phyloP scores from a whole-genome alignment of 2,329 filamentous ascomycete genomes.

The Tolypocladium paradoxum region DNA sequence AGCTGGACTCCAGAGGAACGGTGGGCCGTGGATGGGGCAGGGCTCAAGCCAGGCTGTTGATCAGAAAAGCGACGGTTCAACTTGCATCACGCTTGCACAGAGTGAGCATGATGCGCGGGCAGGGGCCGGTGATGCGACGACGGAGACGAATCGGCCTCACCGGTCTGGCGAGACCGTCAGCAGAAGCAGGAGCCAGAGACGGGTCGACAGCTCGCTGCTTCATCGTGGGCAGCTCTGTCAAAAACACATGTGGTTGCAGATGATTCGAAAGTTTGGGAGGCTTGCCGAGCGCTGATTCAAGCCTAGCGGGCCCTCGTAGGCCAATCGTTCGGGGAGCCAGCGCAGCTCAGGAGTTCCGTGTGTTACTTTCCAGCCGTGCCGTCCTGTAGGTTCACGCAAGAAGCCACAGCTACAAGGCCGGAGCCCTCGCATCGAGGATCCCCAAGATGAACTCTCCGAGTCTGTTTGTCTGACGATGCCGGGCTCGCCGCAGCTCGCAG shows the following conservation, averaged over 20 bases:
- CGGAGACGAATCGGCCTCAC: background rate
- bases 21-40: background rate
- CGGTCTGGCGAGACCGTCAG: background rate
- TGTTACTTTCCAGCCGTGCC: background rate
- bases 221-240: background rate
- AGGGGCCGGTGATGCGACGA: background rate
- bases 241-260: background rate
- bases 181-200: background rate
- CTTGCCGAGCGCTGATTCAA: background rate
- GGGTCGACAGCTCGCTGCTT: background rate
- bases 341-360: background rate
- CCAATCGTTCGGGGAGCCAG: background rate
- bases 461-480: background rate
- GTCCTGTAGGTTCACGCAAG: background rate
- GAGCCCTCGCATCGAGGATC: background rate
- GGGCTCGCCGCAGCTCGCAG: background rate
- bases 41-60: background rate
- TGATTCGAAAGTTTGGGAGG: background rate
- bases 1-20: too few species aligned
- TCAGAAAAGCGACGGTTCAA: background rate
- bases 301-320: background rate
- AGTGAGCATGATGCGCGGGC: background rate
- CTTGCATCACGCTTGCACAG: background rate
- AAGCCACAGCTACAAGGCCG: background rate
- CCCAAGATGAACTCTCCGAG: background rate